phyloP scores from a whole-genome alignment of 2,329 filamentous ascomycete genomes.

The Zasmidium citrigriseum region DNA sequence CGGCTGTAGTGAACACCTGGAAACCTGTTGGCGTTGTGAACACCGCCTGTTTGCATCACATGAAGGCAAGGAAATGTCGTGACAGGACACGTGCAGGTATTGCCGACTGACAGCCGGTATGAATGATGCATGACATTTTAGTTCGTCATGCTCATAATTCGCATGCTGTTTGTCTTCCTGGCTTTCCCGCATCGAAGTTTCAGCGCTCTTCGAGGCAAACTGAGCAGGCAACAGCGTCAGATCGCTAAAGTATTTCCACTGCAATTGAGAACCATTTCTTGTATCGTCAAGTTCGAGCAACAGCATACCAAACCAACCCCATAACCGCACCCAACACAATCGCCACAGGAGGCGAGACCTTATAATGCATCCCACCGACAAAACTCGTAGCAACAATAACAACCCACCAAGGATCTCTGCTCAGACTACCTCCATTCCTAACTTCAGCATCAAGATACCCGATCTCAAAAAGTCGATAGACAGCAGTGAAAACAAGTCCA shows the following conservation, averaged over 20 bases:
- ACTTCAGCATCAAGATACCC: slow-evolving; percentile 43
- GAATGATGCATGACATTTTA: too few species aligned
- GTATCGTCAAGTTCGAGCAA: slow-evolving; percentile 4
- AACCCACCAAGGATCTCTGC: slow-evolving; percentile 47
- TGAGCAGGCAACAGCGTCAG: too few species aligned
- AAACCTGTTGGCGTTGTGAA: background rate
- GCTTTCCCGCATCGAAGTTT: too few species aligned
- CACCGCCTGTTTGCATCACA: background rate
- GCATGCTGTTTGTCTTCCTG: too few species aligned
- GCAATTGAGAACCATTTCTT: too few species aligned
- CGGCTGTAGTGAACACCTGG: background rate
- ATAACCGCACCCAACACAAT: slow-evolving; percentile 42
- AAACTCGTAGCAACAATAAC: slow-evolving; percentile 45
- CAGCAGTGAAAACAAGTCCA: slow-evolving; percentile 46
- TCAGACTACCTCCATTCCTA: slow-evolving; percentile 39
- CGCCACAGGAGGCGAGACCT: slow-evolving; percentile 40
- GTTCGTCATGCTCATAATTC: too few species aligned
- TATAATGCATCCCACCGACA: slow-evolving; percentile 43
- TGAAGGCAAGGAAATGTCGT: background rate
- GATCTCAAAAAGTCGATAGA: slow-evolving; percentile 48
- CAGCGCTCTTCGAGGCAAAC: too few species aligned
- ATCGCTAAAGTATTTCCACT: too few species aligned
- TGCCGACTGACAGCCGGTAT: too few species aligned
- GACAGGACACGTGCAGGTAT: background rate
- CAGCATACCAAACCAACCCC: slow-evolving; percentile 44